Evolutionary conservation across 805 yeast species (phyloP).

Genomic region (Ogataea degrootiae): DNA sequence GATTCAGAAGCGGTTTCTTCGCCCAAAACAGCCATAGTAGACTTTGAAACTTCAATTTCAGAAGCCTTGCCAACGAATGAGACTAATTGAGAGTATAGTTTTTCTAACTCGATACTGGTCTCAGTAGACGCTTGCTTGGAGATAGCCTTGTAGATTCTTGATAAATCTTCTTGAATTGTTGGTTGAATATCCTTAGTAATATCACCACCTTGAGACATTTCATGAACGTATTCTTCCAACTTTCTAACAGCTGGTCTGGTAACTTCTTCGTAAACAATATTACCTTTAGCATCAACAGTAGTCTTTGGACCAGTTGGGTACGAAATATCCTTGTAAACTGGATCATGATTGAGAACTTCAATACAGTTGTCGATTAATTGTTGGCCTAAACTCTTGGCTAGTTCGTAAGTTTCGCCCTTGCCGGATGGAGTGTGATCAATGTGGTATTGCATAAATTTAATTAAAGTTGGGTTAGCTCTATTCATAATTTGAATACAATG

Average conservation of each 20-base stretch:
- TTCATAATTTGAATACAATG: slow-evolving; percentile 98
- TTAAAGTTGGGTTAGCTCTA: slow-evolving; percentile 88
- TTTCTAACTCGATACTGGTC: slow-evolving; percentile 67
- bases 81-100: slow-evolving; percentile 65
- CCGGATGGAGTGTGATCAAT: slow-evolving; percentile 78
- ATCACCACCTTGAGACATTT: slow-evolving; percentile 94
- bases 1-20: slow-evolving; percentile 43
- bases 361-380: slow-evolving; percentile 94
- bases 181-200: slow-evolving; percentile 68
- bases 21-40: slow-evolving; percentile 48
- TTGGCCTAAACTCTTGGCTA: slow-evolving; percentile 86
- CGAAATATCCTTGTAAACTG: slow-evolving; percentile 93
- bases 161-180: slow-evolving; percentile 78
- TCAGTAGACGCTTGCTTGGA: slow-evolving; percentile 68
- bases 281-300: slow-evolving; percentile 81
- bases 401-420: slow-evolving; percentile 88
- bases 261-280: slow-evolving; percentile 75
- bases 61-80: slow-evolving; percentile 63
- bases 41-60: slow-evolving; percentile 65
- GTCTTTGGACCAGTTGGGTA: slow-evolving; percentile 96
- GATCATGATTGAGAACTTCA: slow-evolving; percentile 72
- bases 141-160: slow-evolving; percentile 76
- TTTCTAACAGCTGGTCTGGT: slow-evolving; percentile 90
- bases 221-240: slow-evolving; percentile 90
- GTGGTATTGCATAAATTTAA: slow-evolving; percentile 94